These are phyloP conservation scores for Mallotus nudiflorus DNA, from an alignment of 345 rosid genomes.

Conservation along the genomic window DNA sequence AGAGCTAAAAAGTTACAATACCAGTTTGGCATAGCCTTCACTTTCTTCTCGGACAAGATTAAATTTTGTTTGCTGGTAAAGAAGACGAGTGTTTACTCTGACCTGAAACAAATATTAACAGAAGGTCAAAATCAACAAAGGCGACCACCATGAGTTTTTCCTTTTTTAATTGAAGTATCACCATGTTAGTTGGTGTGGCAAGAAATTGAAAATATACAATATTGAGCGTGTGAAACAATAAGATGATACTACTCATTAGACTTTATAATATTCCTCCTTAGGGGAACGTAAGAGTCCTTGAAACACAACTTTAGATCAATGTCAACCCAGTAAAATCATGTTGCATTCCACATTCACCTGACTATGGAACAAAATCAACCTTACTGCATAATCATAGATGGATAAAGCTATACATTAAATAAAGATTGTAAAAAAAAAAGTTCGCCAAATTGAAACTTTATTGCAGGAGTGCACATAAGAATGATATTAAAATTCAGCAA, in stretches of 20 bases:
- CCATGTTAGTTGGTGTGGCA: no score
- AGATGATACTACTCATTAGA: background rate
- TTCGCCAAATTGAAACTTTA: background rate
- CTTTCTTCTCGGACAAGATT: constrained; percentile 98
- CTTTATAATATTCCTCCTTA: background rate
- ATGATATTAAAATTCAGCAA: background rate
- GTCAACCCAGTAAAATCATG: background rate
- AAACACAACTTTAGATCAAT: no score
- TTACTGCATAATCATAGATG: background rate
- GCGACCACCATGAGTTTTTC: background rate
- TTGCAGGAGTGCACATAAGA: background rate
- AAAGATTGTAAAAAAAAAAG: background rate
- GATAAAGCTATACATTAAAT: background rate
- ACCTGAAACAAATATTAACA: constrained; percentile 57
- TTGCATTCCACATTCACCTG: background rate
- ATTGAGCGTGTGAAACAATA: background rate
- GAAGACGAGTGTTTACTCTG: constrained; percentile 95
- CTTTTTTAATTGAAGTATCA: background rate
- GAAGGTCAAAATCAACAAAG: constrained; percentile 14
- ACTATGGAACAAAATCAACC: background rate
- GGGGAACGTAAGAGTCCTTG: background rate
- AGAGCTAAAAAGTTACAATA: constrained; percentile 28
- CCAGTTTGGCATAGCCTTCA: constrained; percentile 99
- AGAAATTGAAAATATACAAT: no score
- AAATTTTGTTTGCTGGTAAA: constrained; percentile 98